Conservation (phyloP, 2,329 filamentous ascomycete species). For the Cercospora canescens region DNA sequence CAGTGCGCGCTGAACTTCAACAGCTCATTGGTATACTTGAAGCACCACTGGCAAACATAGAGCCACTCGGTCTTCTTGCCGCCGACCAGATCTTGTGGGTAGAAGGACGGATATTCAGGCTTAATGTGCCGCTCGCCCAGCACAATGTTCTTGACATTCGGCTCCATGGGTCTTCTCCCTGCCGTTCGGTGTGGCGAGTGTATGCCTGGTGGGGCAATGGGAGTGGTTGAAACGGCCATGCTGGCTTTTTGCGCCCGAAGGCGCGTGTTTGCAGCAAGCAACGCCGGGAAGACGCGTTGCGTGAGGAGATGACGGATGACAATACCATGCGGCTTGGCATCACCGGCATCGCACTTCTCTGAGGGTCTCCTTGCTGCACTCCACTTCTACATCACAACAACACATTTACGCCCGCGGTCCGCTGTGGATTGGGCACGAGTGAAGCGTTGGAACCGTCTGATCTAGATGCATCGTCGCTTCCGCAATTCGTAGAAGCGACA, state of each 20-base stretch:
- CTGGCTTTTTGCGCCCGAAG: not conserved
- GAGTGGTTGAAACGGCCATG: slow-evolving; percentile 8
- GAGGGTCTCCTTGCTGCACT: too few relatives aligned
- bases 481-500: too few relatives aligned
- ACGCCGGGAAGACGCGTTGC: slow-evolving; percentile 3
- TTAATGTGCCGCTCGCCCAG: slow-evolving; percentile 81
- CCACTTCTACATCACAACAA: too few relatives aligned
- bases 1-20: slow-evolving; percentile 50
- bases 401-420: too few relatives aligned
- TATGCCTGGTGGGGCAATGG: slow-evolving; percentile 4
- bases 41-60: slow-evolving; percentile 90
- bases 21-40: slow-evolving; percentile 75
- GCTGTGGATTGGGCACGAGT: too few relatives aligned
- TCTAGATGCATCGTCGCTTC: too few relatives aligned
- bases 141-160: slow-evolving; percentile 84
- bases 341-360: not conserved
- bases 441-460: too few relatives aligned
- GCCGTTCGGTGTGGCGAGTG: slow-evolving; percentile 25
- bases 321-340: not conserved
- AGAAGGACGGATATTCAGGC: slow-evolving; percentile 92
- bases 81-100: slow-evolving; percentile 64
- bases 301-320: not conserved
- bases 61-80: slow-evolving; percentile 53
- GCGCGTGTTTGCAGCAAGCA: slow-evolving; percentile 8
- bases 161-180: slow-evolving; percentile 47